Base-by-base conservation (phyloP, 2,329 filamentous ascomycete genomes). In the Clarireedia sp. region DNA sequence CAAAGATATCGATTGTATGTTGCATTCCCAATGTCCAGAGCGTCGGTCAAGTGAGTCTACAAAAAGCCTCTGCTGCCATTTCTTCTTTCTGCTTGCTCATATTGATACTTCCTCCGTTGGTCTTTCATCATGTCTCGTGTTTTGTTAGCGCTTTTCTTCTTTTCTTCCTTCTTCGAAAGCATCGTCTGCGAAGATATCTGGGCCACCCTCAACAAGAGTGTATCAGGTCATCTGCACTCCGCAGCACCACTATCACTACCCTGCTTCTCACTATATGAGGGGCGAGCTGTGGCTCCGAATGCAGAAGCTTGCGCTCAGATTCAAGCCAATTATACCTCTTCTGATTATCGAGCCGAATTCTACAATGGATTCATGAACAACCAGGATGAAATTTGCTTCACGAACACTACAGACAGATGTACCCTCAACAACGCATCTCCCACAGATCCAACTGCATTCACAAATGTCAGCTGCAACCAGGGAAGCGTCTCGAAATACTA, bases 251-350 rank as follows among this genome's bases (percentile, higher is more conserved):
- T 69, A n/a, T 58, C 66, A 29, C 53, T 63, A 2, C 64, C 66
- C 19, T 69, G 67, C 56, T 69, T 66, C 56, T 63, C 64, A 12
- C 49, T 48, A 16, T 69, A 66, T 52, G 62, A 67, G 37, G 64
- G 66, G 8, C 46, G 50, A 0, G 33, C 59, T 3, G 36, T 57
- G 3, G 17, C 26, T 1, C 48, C 58, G 7, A 59, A 68, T 47
- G 57, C 59, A 50, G 55, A 44, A 7, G 43, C 56, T n/a, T 69
- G 67, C 56, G 50, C 60, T 4, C 24, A 52, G 3, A 53, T 68
- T 3, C 63, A 64, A 26, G 49, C 45, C 2, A 63, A 66, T 41
- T 69, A 69, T 51, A 64, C 63, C 3, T 62, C 55, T 9, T 62
- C 66, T n/a, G 55, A 51, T 6, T 62, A 65, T 23, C 64, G 60